Evolutionary conservation across 768 basidiomycete species (phyloP), one percentile per base, ranked within the genome.

Genomic region (Megacollybia marginata): DNA sequence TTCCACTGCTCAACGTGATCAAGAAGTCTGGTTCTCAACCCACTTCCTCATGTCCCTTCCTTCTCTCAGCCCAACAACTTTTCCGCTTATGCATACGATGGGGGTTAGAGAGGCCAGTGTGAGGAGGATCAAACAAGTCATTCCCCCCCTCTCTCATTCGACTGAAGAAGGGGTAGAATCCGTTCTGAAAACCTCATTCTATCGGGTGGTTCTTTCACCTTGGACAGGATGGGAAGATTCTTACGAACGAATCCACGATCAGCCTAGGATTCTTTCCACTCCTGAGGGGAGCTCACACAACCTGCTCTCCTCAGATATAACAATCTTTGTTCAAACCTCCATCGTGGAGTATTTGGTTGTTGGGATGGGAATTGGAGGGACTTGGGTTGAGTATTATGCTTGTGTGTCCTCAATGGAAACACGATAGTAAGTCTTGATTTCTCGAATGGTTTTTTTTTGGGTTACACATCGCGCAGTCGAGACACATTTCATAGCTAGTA

Each of bases 331-430:
- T 11, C 69, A 76, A 38, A 72, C 75, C 5, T 63, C 64, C 7
- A 55, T 71, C 0, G 59, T 76, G 9, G 67, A 73, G 1, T 62
- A 65, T 34, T 56, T 85, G 34, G 56, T 59, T 5, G 65, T 71
- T 7, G 82, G 83, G 5, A 74, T 88, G 68, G 82, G 81, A 1
- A 55, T 88, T 11, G 75, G 73, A 4, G 84, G 78, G 16, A 76
- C 79, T 44, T 89, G 80, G 78, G 77, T 88, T 19, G 84, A 90
- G 64, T 69, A 88, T 12, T 78, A 65, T n/a, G n/a, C n/a, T n/a
- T n/a, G n/a, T n/a, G n/a, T n/a, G n/a, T n/a, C n/a, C n/a, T n/a
- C n/a, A n/a, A n/a, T n/a, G n/a, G n/a, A n/a, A n/a, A n/a, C n/a
- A n/a, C n/a, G n/a, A n/a, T n/a, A n/a, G n/a, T n/a, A n/a, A n/a